phyloP scores from a whole-genome alignment of 208 protist genomes.

The Crithidia mellificae region DNA sequence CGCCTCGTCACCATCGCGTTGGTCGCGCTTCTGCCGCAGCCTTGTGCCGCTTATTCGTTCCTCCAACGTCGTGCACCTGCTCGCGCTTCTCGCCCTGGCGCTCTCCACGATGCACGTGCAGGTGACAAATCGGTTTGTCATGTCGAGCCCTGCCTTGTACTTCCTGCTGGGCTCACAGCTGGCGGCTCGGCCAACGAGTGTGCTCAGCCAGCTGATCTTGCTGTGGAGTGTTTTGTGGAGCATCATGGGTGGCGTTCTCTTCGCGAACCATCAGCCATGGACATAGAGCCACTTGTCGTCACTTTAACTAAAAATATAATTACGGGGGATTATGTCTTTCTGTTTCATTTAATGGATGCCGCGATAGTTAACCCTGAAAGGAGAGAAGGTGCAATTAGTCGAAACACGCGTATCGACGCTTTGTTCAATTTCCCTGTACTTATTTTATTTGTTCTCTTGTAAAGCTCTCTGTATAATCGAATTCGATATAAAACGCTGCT shows the following conservation, averaged over 20 bases:
- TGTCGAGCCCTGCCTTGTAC: slow-evolving; percentile 68
- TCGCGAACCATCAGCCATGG: slow-evolving; percentile 80
- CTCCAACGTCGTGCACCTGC: slow-evolving; percentile 53
- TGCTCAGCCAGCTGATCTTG: slow-evolving; percentile 42
- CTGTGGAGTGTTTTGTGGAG: slow-evolving; percentile 57
- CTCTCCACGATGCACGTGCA: slow-evolving; percentile 76
- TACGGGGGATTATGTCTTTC: no score
- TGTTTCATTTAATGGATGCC: no score
- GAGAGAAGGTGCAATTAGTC: no score
- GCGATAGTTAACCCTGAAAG: no score
- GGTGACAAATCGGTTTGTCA: slow-evolving; percentile 77
- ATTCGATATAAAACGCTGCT: no score
- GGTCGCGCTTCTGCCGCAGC: background rate
- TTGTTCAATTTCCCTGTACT: no score
- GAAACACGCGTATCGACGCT: no score
- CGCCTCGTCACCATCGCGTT: no score
- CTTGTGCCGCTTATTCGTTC: slow-evolving; percentile 38
- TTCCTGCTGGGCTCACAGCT: slow-evolving; percentile 59
- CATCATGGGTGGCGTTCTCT: slow-evolving; percentile 57
- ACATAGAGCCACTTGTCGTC: slow-evolving; percentile 36
- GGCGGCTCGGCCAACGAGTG: slow-evolving; percentile 33
- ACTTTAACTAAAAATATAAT: no score
- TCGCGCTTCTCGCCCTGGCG: slow-evolving; percentile 45
- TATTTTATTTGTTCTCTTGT: no score
- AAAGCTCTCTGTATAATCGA: no score